These are phyloP conservation scores for Pleurotus cornucopiae DNA, from an alignment of 768 basidiomycete species.

Conservation along the genomic window DNA sequence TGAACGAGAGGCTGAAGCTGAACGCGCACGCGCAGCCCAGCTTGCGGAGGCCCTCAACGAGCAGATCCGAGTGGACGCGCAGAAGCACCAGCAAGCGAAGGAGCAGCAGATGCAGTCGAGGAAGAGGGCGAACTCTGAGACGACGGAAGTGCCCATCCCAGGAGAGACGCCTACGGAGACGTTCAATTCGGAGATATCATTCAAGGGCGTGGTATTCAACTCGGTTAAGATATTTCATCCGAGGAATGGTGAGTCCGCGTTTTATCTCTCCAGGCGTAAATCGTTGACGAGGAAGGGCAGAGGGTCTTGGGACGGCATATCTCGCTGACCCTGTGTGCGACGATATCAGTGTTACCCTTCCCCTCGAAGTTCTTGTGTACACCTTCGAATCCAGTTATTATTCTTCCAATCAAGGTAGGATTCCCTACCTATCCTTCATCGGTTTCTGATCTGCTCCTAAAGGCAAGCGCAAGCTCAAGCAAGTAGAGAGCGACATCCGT, in stretches of 20 bases:
- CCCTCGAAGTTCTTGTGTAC: constrained; percentile 66
- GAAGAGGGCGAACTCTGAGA: constrained; percentile 64
- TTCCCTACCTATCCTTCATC: not conserved
- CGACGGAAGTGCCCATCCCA: constrained; percentile 56
- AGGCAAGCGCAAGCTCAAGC: constrained; percentile 68
- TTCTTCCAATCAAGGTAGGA: constrained; percentile 52
- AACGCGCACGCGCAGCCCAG: constrained; percentile 44
- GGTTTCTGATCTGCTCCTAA: not conserved
- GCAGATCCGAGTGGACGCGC: constrained; percentile 62
- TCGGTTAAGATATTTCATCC: constrained; percentile 73
- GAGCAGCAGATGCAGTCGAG: constrained; percentile 52
- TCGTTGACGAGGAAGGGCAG: constrained; percentile 24
- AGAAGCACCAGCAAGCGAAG: constrained; percentile 52
- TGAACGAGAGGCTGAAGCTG: constrained; percentile 50
- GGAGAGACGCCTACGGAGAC: constrained; percentile 55
- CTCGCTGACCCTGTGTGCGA: constrained; percentile 75
- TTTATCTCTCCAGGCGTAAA: too few species aligned
- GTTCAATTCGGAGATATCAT: constrained; percentile 53
- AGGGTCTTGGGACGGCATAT: constrained; percentile 62
- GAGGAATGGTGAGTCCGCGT: constrained; percentile 43
- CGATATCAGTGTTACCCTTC: constrained; percentile 46
- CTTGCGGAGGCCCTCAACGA: constrained; percentile 59
- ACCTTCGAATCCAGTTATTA: constrained; percentile 71
- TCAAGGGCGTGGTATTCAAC: constrained; percentile 56
- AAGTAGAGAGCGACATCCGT: constrained; percentile 63